Percentiles rank a stretch among this genome's conserved stretches.
These are phyloP conservation scores for Aphanomyces euteiches DNA, from an alignment of 352 stramenopile species.

Conservation along the genomic window DNA sequence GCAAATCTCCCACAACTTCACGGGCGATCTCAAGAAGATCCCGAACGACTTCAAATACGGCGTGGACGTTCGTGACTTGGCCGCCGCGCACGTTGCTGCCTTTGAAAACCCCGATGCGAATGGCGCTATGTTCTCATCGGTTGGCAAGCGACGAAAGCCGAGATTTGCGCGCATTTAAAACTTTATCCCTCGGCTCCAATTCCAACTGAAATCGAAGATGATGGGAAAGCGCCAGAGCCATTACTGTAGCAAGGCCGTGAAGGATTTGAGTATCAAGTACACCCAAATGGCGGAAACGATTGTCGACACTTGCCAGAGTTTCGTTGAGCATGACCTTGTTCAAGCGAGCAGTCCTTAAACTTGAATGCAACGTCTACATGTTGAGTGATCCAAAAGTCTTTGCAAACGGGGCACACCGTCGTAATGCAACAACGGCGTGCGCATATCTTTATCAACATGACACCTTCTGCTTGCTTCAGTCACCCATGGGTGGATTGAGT, in stretches of 20 bases:
- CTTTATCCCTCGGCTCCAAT: background rate
- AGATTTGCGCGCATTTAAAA: background rate
- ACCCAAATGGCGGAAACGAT: background rate
- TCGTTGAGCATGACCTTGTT: background rate
- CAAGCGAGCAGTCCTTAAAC: no score
- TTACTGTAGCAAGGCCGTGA: background rate
- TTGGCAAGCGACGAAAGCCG: background rate
- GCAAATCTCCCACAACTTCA: background rate
- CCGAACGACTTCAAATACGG: conserved; percentile 14
- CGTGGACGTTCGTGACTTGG: conserved; percentile 34
- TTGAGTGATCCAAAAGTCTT: no score
- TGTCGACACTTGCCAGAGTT: background rate
- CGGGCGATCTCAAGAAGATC: conserved; percentile 17
- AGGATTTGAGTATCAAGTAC: background rate
- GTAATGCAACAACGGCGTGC: no score
- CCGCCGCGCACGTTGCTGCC: conserved; percentile 27
- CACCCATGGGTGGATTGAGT: no score
- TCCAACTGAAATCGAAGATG: background rate
- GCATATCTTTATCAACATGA: no score
- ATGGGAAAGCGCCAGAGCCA: background rate
- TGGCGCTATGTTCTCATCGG: conserved; percentile 24
- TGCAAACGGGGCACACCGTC: no score
- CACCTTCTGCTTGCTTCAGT: no score
- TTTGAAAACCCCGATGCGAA: background rate
- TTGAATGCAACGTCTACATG: no score